Conservation (phyloP, 2,329 filamentous ascomycete genomes). For the Peltaster fructicola region DNA sequence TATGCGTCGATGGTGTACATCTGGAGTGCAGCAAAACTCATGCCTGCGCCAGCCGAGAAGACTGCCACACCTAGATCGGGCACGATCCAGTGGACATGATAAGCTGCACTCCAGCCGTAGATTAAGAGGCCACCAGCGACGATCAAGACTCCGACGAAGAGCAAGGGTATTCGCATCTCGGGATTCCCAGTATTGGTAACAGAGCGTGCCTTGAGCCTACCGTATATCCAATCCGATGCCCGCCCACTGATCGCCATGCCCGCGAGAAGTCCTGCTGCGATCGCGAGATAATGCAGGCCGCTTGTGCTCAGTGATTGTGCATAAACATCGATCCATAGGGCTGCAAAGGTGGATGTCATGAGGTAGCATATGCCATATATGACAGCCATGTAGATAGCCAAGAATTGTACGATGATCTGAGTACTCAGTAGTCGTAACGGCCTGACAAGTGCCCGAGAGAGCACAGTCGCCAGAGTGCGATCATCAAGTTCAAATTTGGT, state of each 20-base stretch:
- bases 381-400: constrained; percentile 11
- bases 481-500: constrained; percentile 11
- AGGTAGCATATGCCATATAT: constrained; percentile 13
- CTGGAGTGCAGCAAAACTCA: constrained; percentile 10
- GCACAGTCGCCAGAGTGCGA: constrained; percentile 9
- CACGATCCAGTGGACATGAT: constrained; percentile 10
- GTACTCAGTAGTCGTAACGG: constrained; percentile 13
- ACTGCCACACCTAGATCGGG: constrained; percentile 11
- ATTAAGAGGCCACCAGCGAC: constrained; percentile 26
- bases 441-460: constrained; percentile 11
- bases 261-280: constrained; percentile 23
- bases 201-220: constrained; percentile 3
- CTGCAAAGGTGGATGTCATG: constrained; percentile 18
- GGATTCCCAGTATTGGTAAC: too few relatives aligned
- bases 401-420: constrained; percentile 10
- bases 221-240: constrained; percentile 7
- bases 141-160: constrained; percentile 19
- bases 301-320: constrained; percentile 18
- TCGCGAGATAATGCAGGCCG: constrained; percentile 26
- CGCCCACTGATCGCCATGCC: constrained; percentile 7
- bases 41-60: constrained; percentile 9
- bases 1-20: constrained; percentile 31
- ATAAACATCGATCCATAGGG: constrained; percentile 21
- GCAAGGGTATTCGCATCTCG: constrained; percentile 9
- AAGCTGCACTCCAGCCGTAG: constrained; percentile 11